Percentiles rank a stretch among this genome's conserved stretches.
Evolutionary conservation across 768 basidiomycete genomes (phyloP).

Genomic region (Paxillus ammoniavirescens): DNA sequence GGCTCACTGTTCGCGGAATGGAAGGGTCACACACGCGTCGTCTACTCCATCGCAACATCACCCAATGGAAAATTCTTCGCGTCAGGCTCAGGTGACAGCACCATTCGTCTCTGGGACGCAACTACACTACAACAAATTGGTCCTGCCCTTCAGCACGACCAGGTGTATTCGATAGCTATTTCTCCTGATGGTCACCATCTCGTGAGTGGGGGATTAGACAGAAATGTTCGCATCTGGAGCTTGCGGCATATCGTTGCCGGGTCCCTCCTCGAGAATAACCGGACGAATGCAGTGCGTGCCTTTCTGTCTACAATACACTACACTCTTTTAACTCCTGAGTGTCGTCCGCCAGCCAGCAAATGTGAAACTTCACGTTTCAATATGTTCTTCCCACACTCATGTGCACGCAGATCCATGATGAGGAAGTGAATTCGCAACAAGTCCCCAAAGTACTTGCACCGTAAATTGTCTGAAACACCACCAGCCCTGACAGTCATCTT

Average conservation of each 20-base stretch:
- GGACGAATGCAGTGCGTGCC: no score
- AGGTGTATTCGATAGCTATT: slow-evolving; percentile 12
- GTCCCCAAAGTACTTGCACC: no score
- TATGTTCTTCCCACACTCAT: no score
- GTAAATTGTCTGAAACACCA: no score
- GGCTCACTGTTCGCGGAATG: slow-evolving; percentile 2
- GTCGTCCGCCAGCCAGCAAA: no score
- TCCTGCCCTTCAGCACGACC: slow-evolving; percentile 16
- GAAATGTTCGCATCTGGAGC: slow-evolving; percentile 13
- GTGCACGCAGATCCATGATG: no score
- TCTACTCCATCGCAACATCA: slow-evolving; percentile 21
- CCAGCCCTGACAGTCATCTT: no score
- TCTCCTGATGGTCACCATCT: slow-evolving; percentile 15
- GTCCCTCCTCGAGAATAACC: no score
- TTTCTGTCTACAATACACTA: no score
- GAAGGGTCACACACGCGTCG: slow-evolving; percentile 14
- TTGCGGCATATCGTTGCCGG: not conserved
- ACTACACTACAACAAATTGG: slow-evolving; percentile 15
- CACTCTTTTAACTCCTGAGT: no score
- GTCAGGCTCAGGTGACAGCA: slow-evolving; percentile 27
- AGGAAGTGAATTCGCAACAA: no score
- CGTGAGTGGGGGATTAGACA: slow-evolving; percentile 15
- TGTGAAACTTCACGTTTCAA: no score
- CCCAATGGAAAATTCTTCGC: slow-evolving; percentile 19
- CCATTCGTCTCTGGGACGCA: slow-evolving; percentile 28